Evolutionary conservation across 2,329 filamentous ascomycete species (phyloP), one percentile per base, ranked within the genome.

Genomic region (Venturia aucupariae): DNA sequence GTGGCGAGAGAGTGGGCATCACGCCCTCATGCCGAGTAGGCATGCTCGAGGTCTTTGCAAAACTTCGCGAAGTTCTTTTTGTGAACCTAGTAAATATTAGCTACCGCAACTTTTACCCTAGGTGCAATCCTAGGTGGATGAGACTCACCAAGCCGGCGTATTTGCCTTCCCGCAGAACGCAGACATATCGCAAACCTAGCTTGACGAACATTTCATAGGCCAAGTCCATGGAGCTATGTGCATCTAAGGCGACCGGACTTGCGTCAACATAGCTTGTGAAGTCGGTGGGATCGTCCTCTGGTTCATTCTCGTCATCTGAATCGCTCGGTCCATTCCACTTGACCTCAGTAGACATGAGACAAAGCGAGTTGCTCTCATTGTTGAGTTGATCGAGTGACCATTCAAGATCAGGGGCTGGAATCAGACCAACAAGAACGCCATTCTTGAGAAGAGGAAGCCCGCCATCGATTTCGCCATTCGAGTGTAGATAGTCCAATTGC

Each of bases 11-110:
- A 19, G 48, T 35, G 30, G 6, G 39, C 39, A 41, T 41, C 39
- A 13, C 39, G 11, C 39, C 8, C 3, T 51, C 46, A 51, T 6
- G 15, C 46, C 30, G 51, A 32, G 17, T 35, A 30, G 15, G 51
- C 30, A 10, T 57, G 51, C 51, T 94, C 90, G 57, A 92, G 78
- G 72, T 95, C 89, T 69, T 92, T 90, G 76, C 96, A 88, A 73
- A 96, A 97, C 75, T 90, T 92, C 66, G 96, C 93, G 78, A 99
- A 97, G 4, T 86, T 88, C 80, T 99, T 99, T 80, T 97, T 97
- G 76, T 99, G 94, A 61, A 88, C 84, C 87, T 90, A 64, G 54
- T 24, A n/a, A 19, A 55, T 6, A n/a, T 59, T 15, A 62, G 32
- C 13, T 44, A 44, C 24, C 62, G 27, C n/a, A n/a, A n/a, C n/a